Evolutionary conservation across 2,329 filamentous ascomycete species (phyloP).

Genomic region (Ceratocystis variospora): DNA sequence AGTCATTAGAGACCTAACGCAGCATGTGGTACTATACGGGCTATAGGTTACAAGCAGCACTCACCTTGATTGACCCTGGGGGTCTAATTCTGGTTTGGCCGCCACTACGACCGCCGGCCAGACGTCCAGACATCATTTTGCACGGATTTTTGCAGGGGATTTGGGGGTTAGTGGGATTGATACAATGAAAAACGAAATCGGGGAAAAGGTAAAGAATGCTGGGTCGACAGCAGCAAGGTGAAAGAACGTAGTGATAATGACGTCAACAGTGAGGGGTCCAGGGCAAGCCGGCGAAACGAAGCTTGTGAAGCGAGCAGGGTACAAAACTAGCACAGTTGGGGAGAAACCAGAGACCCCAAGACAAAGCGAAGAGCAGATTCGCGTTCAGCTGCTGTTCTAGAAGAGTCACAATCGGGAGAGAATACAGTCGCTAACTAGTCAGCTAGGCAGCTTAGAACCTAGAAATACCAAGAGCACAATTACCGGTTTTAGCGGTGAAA

Average conservation of each 20-base stretch:
- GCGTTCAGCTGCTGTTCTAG: no score
- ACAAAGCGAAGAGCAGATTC: no score
- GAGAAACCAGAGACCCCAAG: not conserved
- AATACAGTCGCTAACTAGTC: no score
- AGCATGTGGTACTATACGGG: not conserved
- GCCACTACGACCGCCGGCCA: constrained; percentile 5
- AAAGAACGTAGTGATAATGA: not conserved
- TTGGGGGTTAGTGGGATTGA: no score
- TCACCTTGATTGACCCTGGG: constrained; percentile 13
- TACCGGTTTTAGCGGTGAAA: no score
- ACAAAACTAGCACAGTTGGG: not conserved
- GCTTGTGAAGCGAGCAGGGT: not conserved
- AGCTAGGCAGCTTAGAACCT: no score
- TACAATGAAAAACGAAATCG: no score
- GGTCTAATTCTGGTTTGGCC: constrained; percentile 12
- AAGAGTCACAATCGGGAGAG: no score
- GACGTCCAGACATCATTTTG: constrained; percentile 19
- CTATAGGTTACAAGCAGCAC: not conserved
- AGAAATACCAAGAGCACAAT: no score
- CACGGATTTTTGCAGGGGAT: not conserved
- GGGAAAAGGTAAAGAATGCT: not conserved
- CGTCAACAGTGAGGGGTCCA: not conserved
- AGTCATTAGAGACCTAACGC: not conserved
- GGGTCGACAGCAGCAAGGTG: no score
- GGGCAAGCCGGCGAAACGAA: not conserved